A percentile compares a stretch with the other conserved stretches of the same genome.
Conservation (phyloP, 441 rosid species). For the Biscutella auriculata region DNA sequence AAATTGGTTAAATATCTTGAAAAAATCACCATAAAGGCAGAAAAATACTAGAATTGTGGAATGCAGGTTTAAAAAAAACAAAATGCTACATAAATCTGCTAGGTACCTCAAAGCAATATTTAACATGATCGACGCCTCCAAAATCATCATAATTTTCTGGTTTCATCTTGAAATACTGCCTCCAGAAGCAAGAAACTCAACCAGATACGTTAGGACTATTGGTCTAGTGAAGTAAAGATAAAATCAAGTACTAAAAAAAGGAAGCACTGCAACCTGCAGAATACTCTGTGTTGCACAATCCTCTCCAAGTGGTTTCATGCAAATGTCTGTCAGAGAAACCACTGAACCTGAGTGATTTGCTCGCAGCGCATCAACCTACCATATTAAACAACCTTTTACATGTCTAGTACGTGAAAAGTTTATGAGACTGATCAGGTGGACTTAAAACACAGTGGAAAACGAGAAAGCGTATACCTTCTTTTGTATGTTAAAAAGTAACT, state of each 20-base stretch:
- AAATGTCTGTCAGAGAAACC: conserved; percentile 81
- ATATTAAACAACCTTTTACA: conserved; percentile 10
- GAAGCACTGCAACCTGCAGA: conserved; percentile 52
- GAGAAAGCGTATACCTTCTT: conserved; percentile 51
- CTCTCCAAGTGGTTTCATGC: conserved; percentile 85
- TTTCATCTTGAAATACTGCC: conserved; percentile 92
- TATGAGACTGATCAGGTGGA: not conserved
- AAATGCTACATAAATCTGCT: not conserved
- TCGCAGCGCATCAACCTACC: conserved; percentile 74
- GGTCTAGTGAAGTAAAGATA: not conserved
- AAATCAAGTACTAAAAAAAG: not conserved
- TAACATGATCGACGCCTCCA: conserved; percentile 79
- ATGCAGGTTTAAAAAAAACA: not conserved
- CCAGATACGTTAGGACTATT: not conserved
- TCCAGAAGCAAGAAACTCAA: conserved; percentile 17
- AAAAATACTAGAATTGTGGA: not conserved
- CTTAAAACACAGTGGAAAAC: not conserved
- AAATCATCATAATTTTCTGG: conserved; percentile 46
- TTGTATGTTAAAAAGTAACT: conserved; percentile 87
- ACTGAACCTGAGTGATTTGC: conserved; percentile 77
- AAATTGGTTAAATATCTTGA: conserved; percentile 11
- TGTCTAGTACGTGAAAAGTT: not conserved
- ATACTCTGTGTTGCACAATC: conserved; percentile 96
- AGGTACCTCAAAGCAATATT: conserved; percentile 88
- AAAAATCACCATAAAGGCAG: not conserved